A percentile compares a stretch with the other conserved stretches of the same genome.
These are phyloP conservation scores for Wickerhamiella alocasiicola DNA, from an alignment of 805 yeast species.

Conservation along the genomic window DNA sequence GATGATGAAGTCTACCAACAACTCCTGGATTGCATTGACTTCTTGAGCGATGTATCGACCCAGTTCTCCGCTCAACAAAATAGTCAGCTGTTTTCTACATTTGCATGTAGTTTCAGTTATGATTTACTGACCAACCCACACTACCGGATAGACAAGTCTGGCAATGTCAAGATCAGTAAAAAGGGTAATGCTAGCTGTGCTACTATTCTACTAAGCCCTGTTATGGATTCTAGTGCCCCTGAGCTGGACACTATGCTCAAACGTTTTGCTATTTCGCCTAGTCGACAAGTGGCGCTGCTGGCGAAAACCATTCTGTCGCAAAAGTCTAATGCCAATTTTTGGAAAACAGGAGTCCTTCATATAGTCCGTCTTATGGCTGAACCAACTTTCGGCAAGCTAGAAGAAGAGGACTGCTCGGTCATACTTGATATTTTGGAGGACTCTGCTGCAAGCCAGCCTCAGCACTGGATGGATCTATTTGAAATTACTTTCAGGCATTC, in stretches of 20 bases:
- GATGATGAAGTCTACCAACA: background rate
- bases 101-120: conserved; percentile 10
- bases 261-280: conserved; percentile 1
- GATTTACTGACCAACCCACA: background rate
- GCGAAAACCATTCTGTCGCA: conserved; percentile 1
- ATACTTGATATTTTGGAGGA: background rate
- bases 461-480: background rate
- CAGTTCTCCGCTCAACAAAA: background rate
- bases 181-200: conserved; percentile 5
- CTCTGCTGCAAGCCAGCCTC: background rate
- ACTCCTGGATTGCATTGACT: conserved; percentile 1
- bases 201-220: background rate
- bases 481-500: conserved; percentile 2
- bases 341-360: background rate
- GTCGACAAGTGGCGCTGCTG: conserved; percentile 6
- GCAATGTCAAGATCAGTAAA: background rate
- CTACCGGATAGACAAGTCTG: background rate
- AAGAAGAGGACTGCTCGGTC: background rate
- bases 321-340: background rate
- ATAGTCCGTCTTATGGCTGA: background rate
- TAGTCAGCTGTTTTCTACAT: conserved; percentile 4
- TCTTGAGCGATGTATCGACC: background rate
- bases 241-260: conserved; percentile 1
- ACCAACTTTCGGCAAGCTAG: background rate
- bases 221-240: background rate